Conservation (phyloP, 495 filamentous ascomycete species). For the Apodospora peruviana region DNA sequence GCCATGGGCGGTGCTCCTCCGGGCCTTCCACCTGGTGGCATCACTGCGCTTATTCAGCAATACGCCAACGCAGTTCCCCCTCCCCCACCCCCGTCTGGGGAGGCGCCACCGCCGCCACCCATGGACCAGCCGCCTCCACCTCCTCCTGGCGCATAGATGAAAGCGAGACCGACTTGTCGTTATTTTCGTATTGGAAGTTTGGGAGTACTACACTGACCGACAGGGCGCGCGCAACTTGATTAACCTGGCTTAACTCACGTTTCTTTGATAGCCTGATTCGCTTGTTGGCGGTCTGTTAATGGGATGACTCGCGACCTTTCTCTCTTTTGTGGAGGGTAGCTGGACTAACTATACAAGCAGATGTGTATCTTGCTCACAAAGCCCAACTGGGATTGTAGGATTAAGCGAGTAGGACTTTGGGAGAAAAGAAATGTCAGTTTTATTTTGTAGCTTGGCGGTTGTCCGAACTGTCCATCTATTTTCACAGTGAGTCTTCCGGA, state of each 20-base stretch:
- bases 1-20: constrained; percentile 43
- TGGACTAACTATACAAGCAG: constrained; percentile 19
- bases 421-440: too few species aligned
- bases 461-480: not conserved
- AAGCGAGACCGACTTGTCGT: too few species aligned
- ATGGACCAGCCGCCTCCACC: constrained; percentile 73
- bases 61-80: constrained; percentile 56
- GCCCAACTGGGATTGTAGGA: not conserved
- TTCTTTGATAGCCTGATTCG: constrained; percentile 5
- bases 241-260: constrained; percentile 7
- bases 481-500: too few species aligned
- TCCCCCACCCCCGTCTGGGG: constrained; percentile 48
- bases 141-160: constrained; percentile 49
- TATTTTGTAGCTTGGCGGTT: too few species aligned
- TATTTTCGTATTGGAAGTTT: constrained; percentile 7
- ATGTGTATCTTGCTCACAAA: not conserved
- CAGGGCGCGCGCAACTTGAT: constrained; percentile 9
- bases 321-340: not conserved
- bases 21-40: constrained; percentile 49
- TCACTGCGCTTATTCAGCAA: constrained; percentile 64
- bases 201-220: constrained; percentile 24
- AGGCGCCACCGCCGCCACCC: constrained; percentile 69
- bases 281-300: not conserved
- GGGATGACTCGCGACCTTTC: not conserved
- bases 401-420: too few species aligned